Percentiles rank a stretch among this genome's conserved stretches.
Evolutionary conservation across 2,329 filamentous ascomycete genomes (phyloP).

Genomic region (Alternaria incomplexa): DNA sequence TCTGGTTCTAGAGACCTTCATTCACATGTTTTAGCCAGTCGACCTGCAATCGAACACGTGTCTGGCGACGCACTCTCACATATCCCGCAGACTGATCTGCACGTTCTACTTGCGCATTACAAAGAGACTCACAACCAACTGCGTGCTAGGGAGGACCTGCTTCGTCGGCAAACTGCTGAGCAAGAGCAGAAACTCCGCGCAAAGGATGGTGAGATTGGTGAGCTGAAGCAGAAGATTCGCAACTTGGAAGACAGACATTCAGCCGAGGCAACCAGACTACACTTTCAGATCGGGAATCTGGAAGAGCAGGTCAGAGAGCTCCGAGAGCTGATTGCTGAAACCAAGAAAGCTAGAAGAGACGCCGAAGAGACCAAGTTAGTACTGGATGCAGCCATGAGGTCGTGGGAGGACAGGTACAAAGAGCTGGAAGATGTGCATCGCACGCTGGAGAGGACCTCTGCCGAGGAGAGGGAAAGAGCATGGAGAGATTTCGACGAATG

Average conservation of each 20-base stretch:
- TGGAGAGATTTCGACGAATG: constrained; percentile 52
- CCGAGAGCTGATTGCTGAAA: constrained; percentile 53
- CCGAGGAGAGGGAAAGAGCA: constrained; percentile 44
- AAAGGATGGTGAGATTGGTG: constrained; percentile 61
- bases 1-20: constrained; percentile 44
- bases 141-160: constrained; percentile 56
- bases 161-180: constrained; percentile 56
- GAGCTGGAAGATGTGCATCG: constrained; percentile 51
- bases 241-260: constrained; percentile 58
- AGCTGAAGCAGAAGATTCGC: constrained; percentile 58
- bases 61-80: constrained; percentile 47
- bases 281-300: constrained; percentile 58
- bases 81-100: constrained; percentile 47
- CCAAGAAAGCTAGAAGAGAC: constrained; percentile 52
- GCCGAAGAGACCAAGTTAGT: constrained; percentile 38
- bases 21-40: constrained; percentile 37
- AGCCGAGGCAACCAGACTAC: constrained; percentile 57
- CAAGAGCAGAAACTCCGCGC: constrained; percentile 59
- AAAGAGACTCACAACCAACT: constrained; percentile 59
- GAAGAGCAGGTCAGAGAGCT: constrained; percentile 61
- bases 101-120: constrained; percentile 52
- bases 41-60: constrained; percentile 45
- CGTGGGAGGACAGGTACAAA: constrained; percentile 53
- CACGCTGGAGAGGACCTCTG: constrained; percentile 46
- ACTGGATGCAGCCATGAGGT: constrained; percentile 41